A percentile compares a stretch with the other conserved stretches of the same genome.
These are phyloP conservation scores for Nicotiana rustica DNA, from an alignment of 305 asterid genomes.

Conservation along the genomic window DNA sequence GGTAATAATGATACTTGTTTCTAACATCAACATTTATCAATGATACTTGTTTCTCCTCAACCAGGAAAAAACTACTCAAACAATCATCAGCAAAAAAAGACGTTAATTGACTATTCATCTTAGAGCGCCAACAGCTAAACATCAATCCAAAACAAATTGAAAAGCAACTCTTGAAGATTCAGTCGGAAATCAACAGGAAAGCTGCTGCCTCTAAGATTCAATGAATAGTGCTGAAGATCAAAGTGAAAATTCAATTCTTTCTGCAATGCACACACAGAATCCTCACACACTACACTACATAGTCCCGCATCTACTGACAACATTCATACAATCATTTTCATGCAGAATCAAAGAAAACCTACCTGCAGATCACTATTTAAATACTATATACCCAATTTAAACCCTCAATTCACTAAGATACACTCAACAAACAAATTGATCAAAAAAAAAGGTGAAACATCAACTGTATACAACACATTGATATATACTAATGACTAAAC, in stretches of 20 bases:
- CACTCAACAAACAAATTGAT: not conserved
- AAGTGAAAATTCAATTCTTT: not conserved
- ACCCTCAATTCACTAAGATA: not conserved
- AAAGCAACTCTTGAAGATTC: not conserved
- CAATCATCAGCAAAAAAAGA: not conserved
- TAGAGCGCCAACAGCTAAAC: not conserved
- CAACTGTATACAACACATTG: not conserved
- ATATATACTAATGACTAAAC: not conserved
- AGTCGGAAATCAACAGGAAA: not conserved
- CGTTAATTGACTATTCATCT: not conserved
- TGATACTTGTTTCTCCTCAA: slow-evolving; percentile 1
- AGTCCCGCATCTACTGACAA: slow-evolving; percentile 1
- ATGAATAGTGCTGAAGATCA: not conserved
- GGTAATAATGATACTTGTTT: not conserved
- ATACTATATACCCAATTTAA: not conserved
- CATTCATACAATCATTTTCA: not conserved
- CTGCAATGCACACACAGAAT: not conserved
- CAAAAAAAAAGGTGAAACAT: not conserved
- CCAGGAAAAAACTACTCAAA: slow-evolving; percentile 6
- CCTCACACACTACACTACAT: not conserved
- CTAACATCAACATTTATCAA: not conserved
- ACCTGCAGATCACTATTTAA: not conserved
- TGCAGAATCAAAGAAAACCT: not conserved
- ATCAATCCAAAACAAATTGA: not conserved
- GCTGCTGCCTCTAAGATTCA: not conserved